Conservation (phyloP, 2,329 filamentous ascomycete species). For the Monilinia aucupariae region DNA sequence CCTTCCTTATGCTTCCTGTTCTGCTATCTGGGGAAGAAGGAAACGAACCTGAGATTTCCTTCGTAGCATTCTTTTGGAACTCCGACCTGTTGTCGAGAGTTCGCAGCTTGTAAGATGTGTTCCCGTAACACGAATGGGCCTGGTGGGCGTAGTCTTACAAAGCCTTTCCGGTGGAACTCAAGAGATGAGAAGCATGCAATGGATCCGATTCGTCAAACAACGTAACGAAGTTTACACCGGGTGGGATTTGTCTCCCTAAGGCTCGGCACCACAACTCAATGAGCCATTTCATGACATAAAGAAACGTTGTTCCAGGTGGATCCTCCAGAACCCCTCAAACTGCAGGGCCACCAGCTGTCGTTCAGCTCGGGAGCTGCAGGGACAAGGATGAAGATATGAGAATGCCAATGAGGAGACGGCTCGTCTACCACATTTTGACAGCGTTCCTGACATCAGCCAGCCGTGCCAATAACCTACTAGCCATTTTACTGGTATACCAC, state of each 20-base stretch:
- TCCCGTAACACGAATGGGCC: not conserved
- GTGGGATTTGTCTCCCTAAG: not conserved
- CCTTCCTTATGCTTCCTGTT: not conserved
- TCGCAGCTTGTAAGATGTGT: not conserved
- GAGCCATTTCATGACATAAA: constrained; percentile 1
- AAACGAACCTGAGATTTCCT: not conserved
- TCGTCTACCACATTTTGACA: constrained; percentile 11
- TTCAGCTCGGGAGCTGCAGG: constrained; percentile 4
- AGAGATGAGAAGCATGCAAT: not conserved
- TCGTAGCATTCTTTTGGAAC: not conserved
- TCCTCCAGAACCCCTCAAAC: not conserved
- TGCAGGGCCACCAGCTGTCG: not conserved
- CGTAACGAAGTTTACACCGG: not conserved
- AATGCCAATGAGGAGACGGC: constrained; percentile 1
- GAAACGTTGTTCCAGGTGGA: not conserved
- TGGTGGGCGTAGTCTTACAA: not conserved
- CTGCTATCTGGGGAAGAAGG: not conserved
- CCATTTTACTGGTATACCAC: not conserved
- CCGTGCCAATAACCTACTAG: not conserved
- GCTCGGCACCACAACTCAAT: not conserved
- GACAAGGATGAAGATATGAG: not conserved
- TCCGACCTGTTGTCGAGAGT: constrained; percentile 3
- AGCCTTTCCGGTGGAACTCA: not conserved
- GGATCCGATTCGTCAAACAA: constrained; percentile 5
- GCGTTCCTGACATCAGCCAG: constrained; percentile 15